A percentile compares a stretch with the other conserved stretches of the same genome.
phyloP scores from a whole-genome alignment of 495 filamentous ascomycete genomes.

The Penicillium alfredii region DNA sequence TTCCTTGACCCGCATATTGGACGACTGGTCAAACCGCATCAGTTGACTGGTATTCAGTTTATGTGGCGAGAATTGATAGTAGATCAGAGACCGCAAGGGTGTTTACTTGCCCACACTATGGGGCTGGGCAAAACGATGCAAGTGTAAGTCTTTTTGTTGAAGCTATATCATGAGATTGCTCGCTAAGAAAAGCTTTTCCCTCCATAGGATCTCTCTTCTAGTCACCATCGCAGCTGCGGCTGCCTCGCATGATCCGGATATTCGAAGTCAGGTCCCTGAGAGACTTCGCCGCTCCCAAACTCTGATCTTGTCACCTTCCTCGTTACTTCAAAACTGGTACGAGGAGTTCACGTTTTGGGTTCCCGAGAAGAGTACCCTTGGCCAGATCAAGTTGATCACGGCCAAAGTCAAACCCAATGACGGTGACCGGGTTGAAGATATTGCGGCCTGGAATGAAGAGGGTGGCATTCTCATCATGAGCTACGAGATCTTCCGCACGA shows the following conservation, averaged over 20 bases:
- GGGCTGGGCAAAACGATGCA: conserved; percentile 94
- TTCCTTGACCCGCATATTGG: conserved; percentile 46
- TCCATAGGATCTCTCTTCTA: conserved; percentile 61
- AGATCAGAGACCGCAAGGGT: conserved; percentile 56
- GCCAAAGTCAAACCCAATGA: conserved; percentile 8
- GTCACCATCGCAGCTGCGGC: conserved; percentile 64
- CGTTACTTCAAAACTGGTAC: conserved; percentile 74
- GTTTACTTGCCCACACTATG: conserved; percentile 88
- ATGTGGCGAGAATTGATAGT: conserved; percentile 81
- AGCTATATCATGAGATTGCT: too few relatives aligned
- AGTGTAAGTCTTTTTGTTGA: conserved; percentile 43
- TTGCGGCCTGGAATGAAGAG: conserved; percentile 53
- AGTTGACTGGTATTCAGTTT: conserved; percentile 70
- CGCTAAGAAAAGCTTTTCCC: conserved; percentile 1
- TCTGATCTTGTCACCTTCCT: conserved; percentile 69
- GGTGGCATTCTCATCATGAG: conserved; percentile 74
- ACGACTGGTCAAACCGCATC: conserved; percentile 50
- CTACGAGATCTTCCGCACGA: conserved; percentile 58
- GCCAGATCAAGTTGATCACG: conserved; percentile 46
- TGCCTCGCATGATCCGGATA: conserved; percentile 46
- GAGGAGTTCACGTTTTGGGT: conserved; percentile 72
- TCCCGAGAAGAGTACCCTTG: conserved; percentile 43
- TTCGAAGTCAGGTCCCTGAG: conserved; percentile 61
- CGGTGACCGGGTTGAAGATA: conserved; percentile 33
- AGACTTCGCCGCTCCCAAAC: conserved; percentile 55